Conservation (phyloP, 495 filamentous ascomycete genomes). For the Aspergillus incahuasiensis region DNA sequence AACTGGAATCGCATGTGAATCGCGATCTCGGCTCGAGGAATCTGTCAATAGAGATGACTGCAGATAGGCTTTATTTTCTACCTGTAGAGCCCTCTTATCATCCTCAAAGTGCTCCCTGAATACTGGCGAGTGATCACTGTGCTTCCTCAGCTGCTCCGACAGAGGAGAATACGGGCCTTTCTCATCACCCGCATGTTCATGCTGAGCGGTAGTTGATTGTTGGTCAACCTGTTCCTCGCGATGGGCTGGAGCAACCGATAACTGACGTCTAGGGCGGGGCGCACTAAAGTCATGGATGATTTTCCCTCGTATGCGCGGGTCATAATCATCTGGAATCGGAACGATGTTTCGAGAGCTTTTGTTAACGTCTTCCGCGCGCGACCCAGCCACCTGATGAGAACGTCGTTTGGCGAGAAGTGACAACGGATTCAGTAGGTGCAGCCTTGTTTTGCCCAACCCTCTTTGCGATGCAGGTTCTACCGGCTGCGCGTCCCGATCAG, state of each 20-base stretch:
- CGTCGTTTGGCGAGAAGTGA: conserved; percentile 55
- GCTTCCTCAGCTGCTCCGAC: conserved; percentile 29
- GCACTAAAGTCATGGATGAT: conserved; percentile 89
- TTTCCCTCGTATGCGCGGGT: conserved; percentile 79
- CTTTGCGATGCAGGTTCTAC: conserved; percentile 32
- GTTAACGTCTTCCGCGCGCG: conserved; percentile 45
- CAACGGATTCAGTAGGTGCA: conserved; percentile 66
- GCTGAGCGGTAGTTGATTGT: conserved; percentile 14
- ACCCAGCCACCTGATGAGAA: conserved; percentile 45
- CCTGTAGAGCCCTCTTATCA: conserved; percentile 44
- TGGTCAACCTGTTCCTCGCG: conserved; percentile 5
- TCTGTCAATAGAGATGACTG: conserved; percentile 42
- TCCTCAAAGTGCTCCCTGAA: conserved; percentile 70
- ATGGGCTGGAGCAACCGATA: conserved; percentile 36
- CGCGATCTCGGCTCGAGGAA: conserved; percentile 28
- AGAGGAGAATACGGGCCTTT: background rate
- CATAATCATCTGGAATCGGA: conserved; percentile 69
- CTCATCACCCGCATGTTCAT: background rate
- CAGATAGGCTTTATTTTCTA: conserved; percentile 47
- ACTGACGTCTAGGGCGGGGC: conserved; percentile 59
- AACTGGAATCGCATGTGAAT: conserved; percentile 38
- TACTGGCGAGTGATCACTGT: conserved; percentile 54
- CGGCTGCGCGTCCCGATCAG: conserved; percentile 29
- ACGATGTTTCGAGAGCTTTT: conserved; percentile 45
- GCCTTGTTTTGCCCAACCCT: conserved; percentile 51